Conservation (phyloP, 768 basidiomycete genomes). For the Tylopilus subfusipes region DNA sequence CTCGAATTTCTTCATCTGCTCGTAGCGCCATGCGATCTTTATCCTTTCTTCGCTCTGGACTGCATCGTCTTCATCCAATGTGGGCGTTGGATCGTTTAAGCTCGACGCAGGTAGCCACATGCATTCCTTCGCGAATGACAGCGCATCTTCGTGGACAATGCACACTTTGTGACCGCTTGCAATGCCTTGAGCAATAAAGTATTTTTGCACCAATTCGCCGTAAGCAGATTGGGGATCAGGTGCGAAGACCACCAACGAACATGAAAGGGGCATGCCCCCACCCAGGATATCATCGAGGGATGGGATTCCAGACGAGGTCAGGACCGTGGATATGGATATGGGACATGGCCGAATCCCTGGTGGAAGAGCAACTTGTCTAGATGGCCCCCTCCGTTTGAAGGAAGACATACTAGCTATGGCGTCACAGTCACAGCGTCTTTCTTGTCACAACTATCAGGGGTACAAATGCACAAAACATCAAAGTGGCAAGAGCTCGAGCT, state of each 20-base stretch:
- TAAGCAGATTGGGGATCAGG: slow-evolving; percentile 87
- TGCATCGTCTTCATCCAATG: slow-evolving; percentile 32
- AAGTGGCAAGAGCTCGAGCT: background rate
- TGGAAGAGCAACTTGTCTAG: slow-evolving; percentile 41
- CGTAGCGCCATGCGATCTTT: slow-evolving; percentile 98
- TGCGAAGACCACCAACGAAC: slow-evolving; percentile 67
- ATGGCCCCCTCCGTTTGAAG: slow-evolving; percentile 65
- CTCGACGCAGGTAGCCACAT: slow-evolving; percentile 67
- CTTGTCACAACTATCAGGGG: background rate
- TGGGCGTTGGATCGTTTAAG: slow-evolving; percentile 8
- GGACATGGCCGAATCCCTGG: slow-evolving; percentile 59
- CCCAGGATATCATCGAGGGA: slow-evolving; percentile 95
- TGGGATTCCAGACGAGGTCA: slow-evolving; percentile 84
- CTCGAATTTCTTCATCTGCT: slow-evolving; percentile 87
- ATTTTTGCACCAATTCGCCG: slow-evolving; percentile 79
- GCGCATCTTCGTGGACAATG: slow-evolving; percentile 58
- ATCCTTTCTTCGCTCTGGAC: slow-evolving; percentile 55
- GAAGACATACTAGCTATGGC: slow-evolving; percentile 57
- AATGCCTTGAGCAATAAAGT: slow-evolving; percentile 87
- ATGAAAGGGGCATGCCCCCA: slow-evolving; percentile 83
- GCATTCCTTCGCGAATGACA: slow-evolving; percentile 60
- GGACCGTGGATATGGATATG: slow-evolving; percentile 49
- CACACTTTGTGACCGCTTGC: slow-evolving; percentile 64
- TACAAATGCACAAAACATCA: background rate
- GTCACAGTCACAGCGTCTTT: slow-evolving; percentile 17